These are phyloP conservation scores for Lactarius hatsudake DNA, from an alignment of 768 basidiomycete species.

Conservation along the genomic window DNA sequence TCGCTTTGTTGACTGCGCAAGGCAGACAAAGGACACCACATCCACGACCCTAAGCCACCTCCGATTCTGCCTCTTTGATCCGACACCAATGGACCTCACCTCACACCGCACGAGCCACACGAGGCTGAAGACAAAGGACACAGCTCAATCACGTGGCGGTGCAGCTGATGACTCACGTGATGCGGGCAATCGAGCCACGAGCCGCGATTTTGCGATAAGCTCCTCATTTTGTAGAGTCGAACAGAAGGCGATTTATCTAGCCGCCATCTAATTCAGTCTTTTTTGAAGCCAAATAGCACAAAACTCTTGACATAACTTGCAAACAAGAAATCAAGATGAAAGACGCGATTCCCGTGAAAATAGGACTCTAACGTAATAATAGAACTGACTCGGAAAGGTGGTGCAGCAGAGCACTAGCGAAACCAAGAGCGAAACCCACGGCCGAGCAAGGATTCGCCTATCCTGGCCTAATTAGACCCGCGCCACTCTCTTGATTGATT, in stretches of 20 bases:
- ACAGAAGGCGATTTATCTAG: no score
- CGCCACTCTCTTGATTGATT: not conserved
- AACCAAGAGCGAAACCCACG: no score
- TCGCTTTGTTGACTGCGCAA: not conserved
- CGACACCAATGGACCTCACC: not conserved
- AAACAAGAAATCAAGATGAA: not conserved
- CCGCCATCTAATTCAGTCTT: no score
- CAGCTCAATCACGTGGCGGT: not conserved
- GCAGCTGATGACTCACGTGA: not conserved
- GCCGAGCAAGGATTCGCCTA: not conserved
- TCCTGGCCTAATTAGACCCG: not conserved
- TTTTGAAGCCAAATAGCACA: no score
- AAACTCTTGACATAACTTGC: no score
- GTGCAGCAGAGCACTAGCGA: no score
- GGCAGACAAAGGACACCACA: slow-evolving; percentile 11
- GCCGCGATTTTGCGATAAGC: no score
- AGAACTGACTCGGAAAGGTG: no score
- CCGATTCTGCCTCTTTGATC: not conserved
- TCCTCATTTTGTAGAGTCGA: no score
- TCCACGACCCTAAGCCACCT: not conserved
- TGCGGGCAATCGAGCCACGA: no score
- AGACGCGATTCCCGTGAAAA: not conserved
- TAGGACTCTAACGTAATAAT: no score
- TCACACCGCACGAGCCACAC: not conserved
- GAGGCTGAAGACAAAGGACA: slow-evolving; percentile 1